A percentile compares a stretch with the other conserved stretches of the same genome.
phyloP scores from a whole-genome alignment of 176 grass and related monocot species.

The Melocanna baccifera region DNA sequence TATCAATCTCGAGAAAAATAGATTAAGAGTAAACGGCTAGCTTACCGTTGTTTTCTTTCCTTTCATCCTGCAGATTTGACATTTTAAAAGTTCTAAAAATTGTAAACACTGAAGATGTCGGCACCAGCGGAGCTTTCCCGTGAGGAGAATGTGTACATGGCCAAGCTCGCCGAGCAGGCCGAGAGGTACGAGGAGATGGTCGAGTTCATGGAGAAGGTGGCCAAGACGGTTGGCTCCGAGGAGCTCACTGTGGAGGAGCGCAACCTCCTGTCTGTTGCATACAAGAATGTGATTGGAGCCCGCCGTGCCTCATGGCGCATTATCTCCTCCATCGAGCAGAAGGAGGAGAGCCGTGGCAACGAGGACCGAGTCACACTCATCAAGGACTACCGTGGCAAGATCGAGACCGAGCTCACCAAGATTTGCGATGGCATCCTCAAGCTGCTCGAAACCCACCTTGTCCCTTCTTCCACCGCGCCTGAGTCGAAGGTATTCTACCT shows the following conservation, averaged over 20 bases:
- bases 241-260: conserved; percentile 85
- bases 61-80: conserved; percentile 33
- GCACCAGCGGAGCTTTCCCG: conserved; percentile 56
- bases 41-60: neutral
- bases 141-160: conserved; percentile 87
- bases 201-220: conserved; percentile 90
- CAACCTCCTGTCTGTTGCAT: conserved; percentile 84
- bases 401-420: conserved; percentile 72
- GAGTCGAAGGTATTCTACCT: conserved; percentile 96
- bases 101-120: conserved; percentile 50
- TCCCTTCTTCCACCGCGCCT: conserved; percentile 61
- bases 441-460: conserved; percentile 74
- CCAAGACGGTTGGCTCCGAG: conserved; percentile 58
- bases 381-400: conserved; percentile 75
- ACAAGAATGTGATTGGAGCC: conserved; percentile 83
- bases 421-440: conserved; percentile 78
- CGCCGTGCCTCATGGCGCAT: conserved; percentile 84
- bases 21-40: neutral
- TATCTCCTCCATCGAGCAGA: conserved; percentile 83
- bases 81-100: neutral
- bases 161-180: conserved; percentile 82
- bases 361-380: conserved; percentile 65
- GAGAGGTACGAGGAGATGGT: conserved; percentile 96
- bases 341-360: conserved; percentile 80
- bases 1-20: neutral